Percentiles rank a stretch among this genome's conserved stretches.
Evolutionary conservation across 148 eudicot genomes (phyloP).

Genomic region (Beta vulgaris): DNA sequence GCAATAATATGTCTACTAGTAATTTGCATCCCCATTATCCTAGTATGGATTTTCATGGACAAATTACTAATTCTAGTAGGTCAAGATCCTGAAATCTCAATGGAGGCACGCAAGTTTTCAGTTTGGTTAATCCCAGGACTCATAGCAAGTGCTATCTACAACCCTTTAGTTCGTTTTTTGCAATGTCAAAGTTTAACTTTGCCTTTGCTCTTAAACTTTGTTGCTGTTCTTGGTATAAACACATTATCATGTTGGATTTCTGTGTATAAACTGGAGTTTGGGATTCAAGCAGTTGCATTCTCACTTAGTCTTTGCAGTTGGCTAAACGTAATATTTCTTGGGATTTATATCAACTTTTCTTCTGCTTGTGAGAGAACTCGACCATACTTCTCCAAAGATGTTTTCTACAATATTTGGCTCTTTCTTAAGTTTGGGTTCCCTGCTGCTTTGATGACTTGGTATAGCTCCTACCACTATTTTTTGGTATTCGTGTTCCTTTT

Average conservation of each 20-base stretch:
- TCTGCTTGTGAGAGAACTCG: constrained; percentile 35
- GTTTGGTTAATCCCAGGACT: constrained; percentile 38
- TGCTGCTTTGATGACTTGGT: constrained; percentile 57
- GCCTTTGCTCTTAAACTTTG: constrained; percentile 38
- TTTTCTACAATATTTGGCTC: constrained; percentile 28
- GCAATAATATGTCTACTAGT: constrained; percentile 36
- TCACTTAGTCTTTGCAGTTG: constrained; percentile 40
- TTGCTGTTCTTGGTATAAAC: constrained; percentile 26
- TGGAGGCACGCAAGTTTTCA: constrained; percentile 37
- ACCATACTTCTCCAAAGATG: constrained; percentile 28
- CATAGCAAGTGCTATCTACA: constrained; percentile 37
- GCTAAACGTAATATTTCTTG: constrained; percentile 37
- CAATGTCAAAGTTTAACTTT: constrained; percentile 42
- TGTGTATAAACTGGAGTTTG: constrained; percentile 31
- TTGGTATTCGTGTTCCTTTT: not conserved
- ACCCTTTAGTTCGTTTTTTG: constrained; percentile 36
- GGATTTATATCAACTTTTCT: constrained; percentile 37
- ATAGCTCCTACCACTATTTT: not conserved
- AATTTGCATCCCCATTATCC: constrained; percentile 36
- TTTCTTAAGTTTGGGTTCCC: constrained; percentile 46
- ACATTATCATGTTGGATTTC: constrained; percentile 39
- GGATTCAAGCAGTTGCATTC: constrained; percentile 39
- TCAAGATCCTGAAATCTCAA: constrained; percentile 44
- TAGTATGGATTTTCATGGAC: constrained; percentile 47
- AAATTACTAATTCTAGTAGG: constrained; percentile 32